Evolutionary conservation across 208 protist genomes (phyloP), one percentile per base, ranked within the genome.

Genomic region (Endotrypanum monterogeii): DNA sequence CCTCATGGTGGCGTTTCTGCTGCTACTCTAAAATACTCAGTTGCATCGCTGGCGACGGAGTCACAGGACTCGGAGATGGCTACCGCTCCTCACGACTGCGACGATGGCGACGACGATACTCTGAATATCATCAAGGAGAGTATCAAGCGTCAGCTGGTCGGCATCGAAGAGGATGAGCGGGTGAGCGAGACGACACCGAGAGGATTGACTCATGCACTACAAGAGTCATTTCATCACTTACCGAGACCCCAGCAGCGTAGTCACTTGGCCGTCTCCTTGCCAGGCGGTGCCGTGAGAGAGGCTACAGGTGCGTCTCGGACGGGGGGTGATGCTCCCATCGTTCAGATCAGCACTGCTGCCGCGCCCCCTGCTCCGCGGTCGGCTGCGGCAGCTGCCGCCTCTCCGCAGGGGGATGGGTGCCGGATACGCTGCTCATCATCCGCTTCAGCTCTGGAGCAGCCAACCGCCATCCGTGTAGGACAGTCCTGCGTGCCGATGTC

Each of bases 101-200:
- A 71, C 7, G 32, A 72, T 41, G n/a, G 35, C 20, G 67, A 71
- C 9, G 67, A 72, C 11, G 52, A 72, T 2, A 35, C 32, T 11
- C 51, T 72, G 8, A 3, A 44, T 32, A 32, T 48, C 30, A 63
- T 72, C 54, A 30, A 46, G 37, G 67, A 72, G 67, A 58, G 37
- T 39, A 58, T 72, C 30, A 39, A 61, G 35, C 48, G 16, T 54
- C 67, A 72, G 67, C 41, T 72, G 12, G 67, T 46, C 55, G 30
- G 67, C 54, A 28, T 72, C 35, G 67, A 63, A 4, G 67, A 72
- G 23, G 67, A 72, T 14, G 54, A 72, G n/a, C 16, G n/a, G 20
- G 25, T n/a, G 16, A 55, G 65, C 12, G 65, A 41, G 28, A 25
- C 7, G 28, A 20, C 46, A 30, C 18, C 20, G 7, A 25, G 12